Evolutionary conservation across 2,329 filamentous ascomycete genomes (phyloP), one percentile per base, ranked within the genome.

Genomic region (Microsporum canis): DNA sequence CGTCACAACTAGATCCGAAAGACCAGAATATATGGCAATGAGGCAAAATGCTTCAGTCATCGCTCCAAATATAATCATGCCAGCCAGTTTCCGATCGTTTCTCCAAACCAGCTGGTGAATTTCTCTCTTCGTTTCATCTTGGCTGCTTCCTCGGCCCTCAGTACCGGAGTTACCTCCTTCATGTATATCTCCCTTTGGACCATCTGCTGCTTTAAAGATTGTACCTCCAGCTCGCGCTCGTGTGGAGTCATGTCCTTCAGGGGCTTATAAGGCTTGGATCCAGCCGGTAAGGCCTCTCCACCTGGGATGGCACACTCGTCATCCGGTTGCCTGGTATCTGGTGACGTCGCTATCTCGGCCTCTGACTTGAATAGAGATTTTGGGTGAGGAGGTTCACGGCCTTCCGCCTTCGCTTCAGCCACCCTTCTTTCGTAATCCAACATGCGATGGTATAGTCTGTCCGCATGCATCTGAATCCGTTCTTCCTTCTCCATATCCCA

Each of bases 381-480:
- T 29, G 78, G 70, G 33, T 75, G 72, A 17, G 77, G 76, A 45
- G 76, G 71, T 53, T 77, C 75, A 43, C 66, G 59, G 29, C 75
- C 74, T 43, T 75, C 68, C 68, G 77, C 68, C 69, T 73, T 65
- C 69, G 82, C 73, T 73, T 84, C 81, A 65, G 88, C 84, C n/a
- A 88, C 84, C 64, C 81, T 82, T 23, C 79, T 79, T 74, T 99
- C 92, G 71, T 95, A 90, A 63, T 84, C 82, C 41, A 95, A 75
- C 86, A 97, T 90, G 67, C 88, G 84, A 69, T 92, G 88, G 74
- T 91, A 99, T 45, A 99, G 80, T 65, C 84, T 84, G 76, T 99
- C 94, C 62, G 92, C 92, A 73, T 96, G 91, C 86, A 97, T 89
- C 75, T 97, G 94, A 64, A 99, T 90, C 67, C 87, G 84, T 72